Evolutionary conservation across 352 stramenopile genomes (phyloP).

Genomic region (Pythium biforme): DNA sequence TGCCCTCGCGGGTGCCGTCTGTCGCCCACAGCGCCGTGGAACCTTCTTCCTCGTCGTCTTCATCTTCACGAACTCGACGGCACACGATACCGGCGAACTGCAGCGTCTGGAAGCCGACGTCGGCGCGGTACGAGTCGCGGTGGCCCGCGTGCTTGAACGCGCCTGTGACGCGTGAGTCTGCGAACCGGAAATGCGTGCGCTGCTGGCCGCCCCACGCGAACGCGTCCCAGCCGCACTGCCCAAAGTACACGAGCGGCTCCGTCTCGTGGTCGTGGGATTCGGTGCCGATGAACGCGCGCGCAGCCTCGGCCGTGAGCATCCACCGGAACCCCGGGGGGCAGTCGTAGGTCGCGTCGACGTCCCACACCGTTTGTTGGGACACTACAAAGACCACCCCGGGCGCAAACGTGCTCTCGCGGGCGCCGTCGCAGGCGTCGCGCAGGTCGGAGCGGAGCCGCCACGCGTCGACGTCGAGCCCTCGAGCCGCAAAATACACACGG

Average conservation of each 20-base stretch:
- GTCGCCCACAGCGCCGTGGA: constrained; percentile 74
- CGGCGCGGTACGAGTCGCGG: constrained; percentile 60
- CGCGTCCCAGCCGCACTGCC: constrained; percentile 83
- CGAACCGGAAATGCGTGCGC: constrained; percentile 80
- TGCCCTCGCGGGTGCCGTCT: constrained; percentile 72
- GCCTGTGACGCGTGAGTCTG: constrained; percentile 75
- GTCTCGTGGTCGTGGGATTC: constrained; percentile 23
- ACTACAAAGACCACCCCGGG: constrained; percentile 67
- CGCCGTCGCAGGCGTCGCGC: constrained; percentile 69
- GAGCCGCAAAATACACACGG: constrained; percentile 80
- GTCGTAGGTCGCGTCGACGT: constrained; percentile 70
- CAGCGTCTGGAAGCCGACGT: constrained; percentile 44
- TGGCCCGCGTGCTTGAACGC: constrained; percentile 84
- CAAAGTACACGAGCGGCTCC: constrained; percentile 71
- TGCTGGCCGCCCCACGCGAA: constrained; percentile 65
- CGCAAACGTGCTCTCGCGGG: constrained; percentile 62
- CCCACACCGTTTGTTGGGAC: constrained; percentile 58
- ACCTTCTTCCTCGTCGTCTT: constrained; percentile 20
- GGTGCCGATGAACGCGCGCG: constrained; percentile 39
- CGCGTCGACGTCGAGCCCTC: constrained; percentile 53
- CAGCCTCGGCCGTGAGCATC: constrained; percentile 78
- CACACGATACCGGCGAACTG: constrained; percentile 29
- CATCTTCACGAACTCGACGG: background rate
- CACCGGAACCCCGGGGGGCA: constrained; percentile 81
- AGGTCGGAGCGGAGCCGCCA: constrained; percentile 45